These are phyloP conservation scores for Talaromyces sp. DNA, from an alignment of 2,329 filamentous ascomycete species.

Conservation along the genomic window DNA sequence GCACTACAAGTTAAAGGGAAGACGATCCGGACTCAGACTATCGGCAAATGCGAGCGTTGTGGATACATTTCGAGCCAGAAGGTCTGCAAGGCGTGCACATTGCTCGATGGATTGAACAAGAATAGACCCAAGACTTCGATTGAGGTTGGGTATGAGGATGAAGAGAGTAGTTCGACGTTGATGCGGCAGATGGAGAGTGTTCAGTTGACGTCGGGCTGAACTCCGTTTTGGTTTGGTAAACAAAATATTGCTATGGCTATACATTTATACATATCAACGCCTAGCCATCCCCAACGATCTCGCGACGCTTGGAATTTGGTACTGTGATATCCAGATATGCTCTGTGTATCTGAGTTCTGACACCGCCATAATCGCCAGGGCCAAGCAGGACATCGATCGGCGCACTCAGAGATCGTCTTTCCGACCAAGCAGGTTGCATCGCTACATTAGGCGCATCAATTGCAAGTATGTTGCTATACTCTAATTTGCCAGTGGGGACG, in stretches of 20 bases:
- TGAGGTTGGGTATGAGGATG: slow-evolving; percentile 42
- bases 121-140: slow-evolving; percentile 47
- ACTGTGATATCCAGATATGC: too few species aligned
- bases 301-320: too few species aligned
- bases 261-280: neutral
- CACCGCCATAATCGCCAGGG: too few species aligned
- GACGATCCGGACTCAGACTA: slow-evolving; percentile 53
- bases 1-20: slow-evolving; percentile 35
- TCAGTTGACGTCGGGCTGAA: slow-evolving; percentile 9
- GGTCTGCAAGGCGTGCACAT: slow-evolving; percentile 86
- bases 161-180: slow-evolving; percentile 49
- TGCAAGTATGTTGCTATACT: too few species aligned
- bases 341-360: too few species aligned
- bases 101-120: slow-evolving; percentile 88
- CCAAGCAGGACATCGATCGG: neutral
- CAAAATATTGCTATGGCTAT: neutral
- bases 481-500: neutral
- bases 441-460: neutral
- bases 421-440: neutral
- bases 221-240: too few species aligned
- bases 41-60: slow-evolving; percentile 79
- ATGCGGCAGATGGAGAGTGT: slow-evolving; percentile 48
- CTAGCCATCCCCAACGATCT: neutral
- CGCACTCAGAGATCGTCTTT: neutral
- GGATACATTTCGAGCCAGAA: slow-evolving; percentile 94